These are phyloP conservation scores for Scedosporium minutisporum DNA, from an alignment of 2,329 filamentous ascomycete genomes.

Conservation along the genomic window DNA sequence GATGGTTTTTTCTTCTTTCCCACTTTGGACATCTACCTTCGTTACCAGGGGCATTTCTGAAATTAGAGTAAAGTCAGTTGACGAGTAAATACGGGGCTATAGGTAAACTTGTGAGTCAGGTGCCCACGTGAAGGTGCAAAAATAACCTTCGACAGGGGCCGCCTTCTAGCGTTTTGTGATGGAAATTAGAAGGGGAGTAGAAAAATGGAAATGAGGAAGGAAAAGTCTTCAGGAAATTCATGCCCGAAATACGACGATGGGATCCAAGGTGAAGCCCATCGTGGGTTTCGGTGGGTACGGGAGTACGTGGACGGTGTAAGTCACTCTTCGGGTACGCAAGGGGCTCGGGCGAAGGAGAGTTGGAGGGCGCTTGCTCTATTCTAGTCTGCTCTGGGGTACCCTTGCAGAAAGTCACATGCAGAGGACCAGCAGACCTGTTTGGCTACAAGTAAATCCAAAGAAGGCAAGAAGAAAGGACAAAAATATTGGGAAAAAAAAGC, in stretches of 20 bases:
- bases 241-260: neutral
- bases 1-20: neutral
- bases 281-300: neutral
- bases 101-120: neutral
- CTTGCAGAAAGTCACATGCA: neutral
- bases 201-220: neutral
- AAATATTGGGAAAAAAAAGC: neutral
- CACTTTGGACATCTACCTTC: neutral
- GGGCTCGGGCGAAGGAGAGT: neutral
- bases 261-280: neutral
- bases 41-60: too few species aligned
- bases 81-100: too few species aligned
- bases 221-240: neutral
- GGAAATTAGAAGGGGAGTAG: neutral
- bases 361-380: neutral
- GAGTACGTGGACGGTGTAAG: neutral
- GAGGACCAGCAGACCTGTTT: neutral
- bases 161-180: neutral
- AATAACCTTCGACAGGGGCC: neutral
- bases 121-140: conserved; percentile 1
- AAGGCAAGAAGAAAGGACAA: neutral
- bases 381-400: neutral
- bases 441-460: neutral
- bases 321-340: neutral
- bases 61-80: too few species aligned